These are phyloP conservation scores for Leccinum uliginosum DNA, from an alignment of 768 basidiomycete species.

Conservation along the genomic window DNA sequence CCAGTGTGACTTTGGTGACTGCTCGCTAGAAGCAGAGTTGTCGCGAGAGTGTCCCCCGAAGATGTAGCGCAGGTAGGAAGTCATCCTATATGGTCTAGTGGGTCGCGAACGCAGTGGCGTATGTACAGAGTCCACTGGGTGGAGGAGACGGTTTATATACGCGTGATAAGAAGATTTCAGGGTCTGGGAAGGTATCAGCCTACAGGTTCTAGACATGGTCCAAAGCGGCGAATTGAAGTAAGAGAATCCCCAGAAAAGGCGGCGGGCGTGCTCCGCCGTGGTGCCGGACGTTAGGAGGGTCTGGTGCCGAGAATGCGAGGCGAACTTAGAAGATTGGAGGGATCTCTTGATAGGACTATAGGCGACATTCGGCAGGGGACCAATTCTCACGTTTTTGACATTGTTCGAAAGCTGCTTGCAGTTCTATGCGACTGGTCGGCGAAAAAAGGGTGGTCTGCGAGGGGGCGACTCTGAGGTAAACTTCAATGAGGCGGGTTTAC, in stretches of 20 bases:
- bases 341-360: conserved; percentile 8
- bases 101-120: conserved; percentile 21
- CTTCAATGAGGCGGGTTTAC: conserved; percentile 14
- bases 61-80: conserved; percentile 47
- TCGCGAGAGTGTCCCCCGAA: conserved; percentile 36
- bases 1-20: conserved; percentile 37
- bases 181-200: conserved; percentile 16
- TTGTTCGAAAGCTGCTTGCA: conserved; percentile 17
- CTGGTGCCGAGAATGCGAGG: conserved; percentile 17
- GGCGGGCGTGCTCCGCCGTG: conserved; percentile 10
- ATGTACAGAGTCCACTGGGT: conserved; percentile 9
- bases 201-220: conserved; percentile 20
- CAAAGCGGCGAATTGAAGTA: conserved; percentile 30
- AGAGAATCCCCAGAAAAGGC: conserved; percentile 31
- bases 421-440: conserved; percentile 1
- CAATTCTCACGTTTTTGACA: conserved; percentile 30
- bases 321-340: conserved; percentile 11
- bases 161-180: conserved; percentile 18
- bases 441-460: conserved; percentile 8
- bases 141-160: conserved; percentile 25
- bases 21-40: conserved; percentile 21
- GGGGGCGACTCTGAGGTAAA: conserved; percentile 31
- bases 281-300: conserved; percentile 17
- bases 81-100: conserved; percentile 32
- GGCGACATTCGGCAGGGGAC: conserved; percentile 6